A percentile compares a stretch with the other conserved stretches of the same genome.
These are phyloP conservation scores for Exophiala bonariae DNA, from an alignment of 2,329 filamentous ascomycete genomes.

Conservation along the genomic window DNA sequence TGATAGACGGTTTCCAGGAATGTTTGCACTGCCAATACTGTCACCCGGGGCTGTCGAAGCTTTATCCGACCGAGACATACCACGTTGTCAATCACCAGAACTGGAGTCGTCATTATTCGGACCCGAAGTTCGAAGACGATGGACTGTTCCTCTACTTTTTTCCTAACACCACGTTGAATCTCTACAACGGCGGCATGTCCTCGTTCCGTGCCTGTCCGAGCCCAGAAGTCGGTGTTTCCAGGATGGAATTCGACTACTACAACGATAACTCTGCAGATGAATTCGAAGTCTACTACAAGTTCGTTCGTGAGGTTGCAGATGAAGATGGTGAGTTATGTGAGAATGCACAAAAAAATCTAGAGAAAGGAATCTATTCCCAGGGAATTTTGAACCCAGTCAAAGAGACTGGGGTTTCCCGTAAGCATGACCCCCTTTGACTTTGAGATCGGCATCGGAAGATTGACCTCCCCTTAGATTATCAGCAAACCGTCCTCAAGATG, in stretches of 20 bases:
- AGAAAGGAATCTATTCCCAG: constrained; percentile 54
- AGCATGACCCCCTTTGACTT: constrained; percentile 18
- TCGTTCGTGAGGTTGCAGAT: constrained; percentile 55
- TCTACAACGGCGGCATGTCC: constrained; percentile 59
- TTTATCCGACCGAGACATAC: constrained; percentile 37
- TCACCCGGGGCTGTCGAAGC: constrained; percentile 56
- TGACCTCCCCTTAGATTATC: not conserved
- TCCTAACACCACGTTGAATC: constrained; percentile 55
- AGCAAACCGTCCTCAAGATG: not conserved
- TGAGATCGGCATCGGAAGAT: not conserved
- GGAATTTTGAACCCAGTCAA: constrained; percentile 56
- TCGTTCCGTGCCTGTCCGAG: constrained; percentile 56
- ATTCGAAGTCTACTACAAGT: constrained; percentile 57
- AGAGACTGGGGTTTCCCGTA: constrained; percentile 54
- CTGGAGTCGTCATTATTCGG: constrained; percentile 56
- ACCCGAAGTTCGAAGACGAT: constrained; percentile 52
- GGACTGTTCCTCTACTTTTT: constrained; percentile 59
- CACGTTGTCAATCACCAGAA: constrained; percentile 54
- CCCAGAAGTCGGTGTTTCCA: constrained; percentile 47
- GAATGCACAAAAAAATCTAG: constrained; percentile 54
- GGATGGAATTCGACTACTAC: constrained; percentile 61
- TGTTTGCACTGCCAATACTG: constrained; percentile 60
- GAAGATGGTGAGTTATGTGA: constrained; percentile 59
- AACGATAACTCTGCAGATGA: constrained; percentile 50
- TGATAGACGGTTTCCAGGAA: constrained; percentile 60